Evolutionary conservation across 306 rosid genomes (phyloP), one percentile per base, ranked within the genome.

Genomic region (Dalbergia cultrata): DNA sequence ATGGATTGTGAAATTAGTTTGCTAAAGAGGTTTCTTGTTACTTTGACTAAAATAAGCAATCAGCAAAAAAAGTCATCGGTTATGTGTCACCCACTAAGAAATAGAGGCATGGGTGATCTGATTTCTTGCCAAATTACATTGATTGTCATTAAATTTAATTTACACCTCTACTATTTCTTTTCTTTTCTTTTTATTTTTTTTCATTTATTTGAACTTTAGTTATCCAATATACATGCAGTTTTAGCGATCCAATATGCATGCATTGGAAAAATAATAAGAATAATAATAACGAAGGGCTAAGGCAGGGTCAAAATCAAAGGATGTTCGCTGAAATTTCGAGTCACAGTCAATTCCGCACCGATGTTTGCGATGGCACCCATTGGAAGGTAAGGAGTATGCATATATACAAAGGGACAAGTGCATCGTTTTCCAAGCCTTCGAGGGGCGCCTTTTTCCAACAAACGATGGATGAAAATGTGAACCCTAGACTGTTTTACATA

Each of bases 331-430:
- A 82, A 75, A 63, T n/a, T 56, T 57, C 10, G 1, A 54, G 82
- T 82, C 71, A 85, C 74, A 60, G 35, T 74, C 74, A 82, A 62
- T 68, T 53, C 49, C 56, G 77, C n/a, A 72, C 52, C 53, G 39
- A 67, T 74, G 81, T 66, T 64, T 78, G 86, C 65, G 73, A 82
- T 74, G 53, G 47, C 8, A 47, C 35, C n/a, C 50, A 43, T 65
- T 14, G 70, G 75, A 77, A 21, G 75, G 57, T 26, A 71, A 33
- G 70, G 31, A 37, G 41, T 4, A 37, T 37, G 41, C 5, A 5
- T 5, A 31, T 0, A 77, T 19, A 65, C 75, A 63, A 69, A 52
- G 37, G 10, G 53, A 62, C 34, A 39, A 56, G 5, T 33, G 75
- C 65, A 83, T 54, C 75, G 9, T 65, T 65, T 72, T 77, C 80